Evolutionary conservation across 352 stramenopile genomes (phyloP).

Genomic region (Hyaloperonospora brassicae): DNA sequence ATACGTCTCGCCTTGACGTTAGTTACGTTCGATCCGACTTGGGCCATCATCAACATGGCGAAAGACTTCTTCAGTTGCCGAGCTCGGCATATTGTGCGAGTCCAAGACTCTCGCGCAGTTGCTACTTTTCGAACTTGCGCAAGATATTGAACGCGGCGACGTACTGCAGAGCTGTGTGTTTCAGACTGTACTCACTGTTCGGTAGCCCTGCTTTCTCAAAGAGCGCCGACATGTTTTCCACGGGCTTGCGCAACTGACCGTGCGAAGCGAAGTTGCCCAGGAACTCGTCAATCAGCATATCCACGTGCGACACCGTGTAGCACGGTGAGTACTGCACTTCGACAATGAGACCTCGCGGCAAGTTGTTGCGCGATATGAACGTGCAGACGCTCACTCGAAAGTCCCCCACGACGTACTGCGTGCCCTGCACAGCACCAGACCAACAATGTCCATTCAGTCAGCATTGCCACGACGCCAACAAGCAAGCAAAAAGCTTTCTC

Average conservation of each 20-base stretch:
- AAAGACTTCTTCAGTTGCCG: too few species aligned
- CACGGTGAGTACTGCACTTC: slow-evolving; percentile 82
- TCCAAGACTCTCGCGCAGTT: background rate
- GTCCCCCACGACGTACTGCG: slow-evolving; percentile 75
- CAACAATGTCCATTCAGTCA: background rate
- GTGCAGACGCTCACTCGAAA: slow-evolving; percentile 82
- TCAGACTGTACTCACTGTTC: slow-evolving; percentile 70
- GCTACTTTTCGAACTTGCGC: slow-evolving; percentile 70
- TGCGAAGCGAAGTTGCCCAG: slow-evolving; percentile 57
- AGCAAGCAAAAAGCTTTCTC: background rate
- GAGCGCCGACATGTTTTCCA: slow-evolving; percentile 51
- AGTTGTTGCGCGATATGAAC: slow-evolving; percentile 82
- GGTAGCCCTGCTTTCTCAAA: slow-evolving; percentile 76
- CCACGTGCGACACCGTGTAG: slow-evolving; percentile 63
- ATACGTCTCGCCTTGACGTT: background rate
- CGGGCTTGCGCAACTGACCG: slow-evolving; percentile 63
- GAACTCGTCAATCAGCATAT: slow-evolving; percentile 83
- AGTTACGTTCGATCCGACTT: too few species aligned
- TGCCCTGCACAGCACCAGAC: slow-evolving; percentile 30
- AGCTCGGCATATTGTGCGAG: too few species aligned
- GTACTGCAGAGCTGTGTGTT: slow-evolving; percentile 84
- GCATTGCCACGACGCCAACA: background rate
- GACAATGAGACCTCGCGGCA: slow-evolving; percentile 68
- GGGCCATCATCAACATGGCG: too few species aligned
- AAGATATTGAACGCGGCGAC: slow-evolving; percentile 83